Evolutionary conservation across 768 basidiomycete genomes (phyloP), one percentile per base, ranked within the genome.

Genomic region (Tephrocybe sp.): DNA sequence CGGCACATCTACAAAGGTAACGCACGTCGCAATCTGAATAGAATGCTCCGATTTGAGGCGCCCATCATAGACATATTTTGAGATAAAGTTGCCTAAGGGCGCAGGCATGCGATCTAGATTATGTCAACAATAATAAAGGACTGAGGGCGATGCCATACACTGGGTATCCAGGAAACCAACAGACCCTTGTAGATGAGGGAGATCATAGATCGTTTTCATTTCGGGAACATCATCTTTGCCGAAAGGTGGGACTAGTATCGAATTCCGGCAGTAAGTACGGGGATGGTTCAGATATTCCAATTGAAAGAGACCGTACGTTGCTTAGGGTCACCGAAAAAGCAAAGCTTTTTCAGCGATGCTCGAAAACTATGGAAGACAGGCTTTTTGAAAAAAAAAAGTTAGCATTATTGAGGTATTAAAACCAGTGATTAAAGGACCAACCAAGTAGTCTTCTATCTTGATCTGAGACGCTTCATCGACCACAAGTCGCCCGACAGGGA

Each of bases 381-480:
- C 80, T 82, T n/a, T n/a, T n/a, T n/a, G n/a, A n/a, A 39, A 4
- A 23, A n/a, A 5, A 43, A 45, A 4, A n/a, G 42, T 4, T 36
- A 10, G 15, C 11, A 9, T 15, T 26, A 36, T 5, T 3, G 45
- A 32, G 30, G 25, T 23, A 8, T 37, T 2, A 28, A 39, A 9
- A 14, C 30, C 21, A 2, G 9, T 9, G 33, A 8, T 2, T 18
- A 9, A 28, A 20, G 28, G 5, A 46, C 65, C 34, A 15, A 79
- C 79, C 69, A 81, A 58, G 51, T 75, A 80, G 23, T 78, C 76
- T 24, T 73, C 74, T 3, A 71, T 60, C 21, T 74, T 72, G 18
- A 81, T 78, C 46, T 79, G 78, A 6, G 77, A 79, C 2, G 78
- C 80, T 61, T 83, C 79, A 49, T 83, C 80, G n/a, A 82, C 65